phyloP scores from a whole-genome alignment of 768 basidiomycete species.

The Harrya chromipes region DNA sequence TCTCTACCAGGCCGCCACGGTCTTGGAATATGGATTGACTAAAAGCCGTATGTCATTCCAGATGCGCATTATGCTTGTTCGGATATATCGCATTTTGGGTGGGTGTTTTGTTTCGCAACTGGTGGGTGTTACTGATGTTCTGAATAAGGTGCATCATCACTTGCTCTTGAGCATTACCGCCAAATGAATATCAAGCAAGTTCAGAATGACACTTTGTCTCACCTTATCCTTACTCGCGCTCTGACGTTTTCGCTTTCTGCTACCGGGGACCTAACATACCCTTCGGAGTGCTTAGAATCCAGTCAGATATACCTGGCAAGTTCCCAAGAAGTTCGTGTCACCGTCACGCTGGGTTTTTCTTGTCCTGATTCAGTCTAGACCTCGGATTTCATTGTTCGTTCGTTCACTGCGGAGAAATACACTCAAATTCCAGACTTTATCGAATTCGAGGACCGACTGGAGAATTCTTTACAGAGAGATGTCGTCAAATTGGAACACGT shows the following conservation, averaged over 20 bases:
- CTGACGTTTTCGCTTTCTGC: slow-evolving; percentile 77
- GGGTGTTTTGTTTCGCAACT: slow-evolving; percentile 11
- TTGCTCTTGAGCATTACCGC: slow-evolving; percentile 78
- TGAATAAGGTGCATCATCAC: slow-evolving; percentile 60
- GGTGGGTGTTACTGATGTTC: slow-evolving; percentile 1
- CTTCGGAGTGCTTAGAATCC: slow-evolving; percentile 73
- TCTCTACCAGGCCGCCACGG: slow-evolving; percentile 58
- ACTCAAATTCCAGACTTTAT: slow-evolving; percentile 90
- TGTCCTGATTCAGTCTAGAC: slow-evolving; percentile 43
- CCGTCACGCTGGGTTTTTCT: neutral
- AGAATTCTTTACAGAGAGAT: slow-evolving; percentile 83
- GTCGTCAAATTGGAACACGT: slow-evolving; percentile 80
- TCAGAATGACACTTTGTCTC: slow-evolving; percentile 86
- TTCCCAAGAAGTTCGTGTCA: slow-evolving; percentile 63
- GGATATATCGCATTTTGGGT: slow-evolving; percentile 83
- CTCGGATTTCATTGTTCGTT: slow-evolving; percentile 75
- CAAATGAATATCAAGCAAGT: slow-evolving; percentile 77
- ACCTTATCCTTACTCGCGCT: slow-evolving; percentile 73
- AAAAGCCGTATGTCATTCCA: slow-evolving; percentile 80
- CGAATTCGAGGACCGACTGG: slow-evolving; percentile 72
- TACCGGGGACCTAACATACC: slow-evolving; percentile 70
- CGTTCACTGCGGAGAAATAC: slow-evolving; percentile 79
- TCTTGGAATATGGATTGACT: slow-evolving; percentile 69
- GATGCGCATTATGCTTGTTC: slow-evolving; percentile 70
- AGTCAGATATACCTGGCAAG: slow-evolving; percentile 81